Base-by-base conservation (phyloP, 352 stramenopile species). In the Phytophthora hibernalis region DNA sequence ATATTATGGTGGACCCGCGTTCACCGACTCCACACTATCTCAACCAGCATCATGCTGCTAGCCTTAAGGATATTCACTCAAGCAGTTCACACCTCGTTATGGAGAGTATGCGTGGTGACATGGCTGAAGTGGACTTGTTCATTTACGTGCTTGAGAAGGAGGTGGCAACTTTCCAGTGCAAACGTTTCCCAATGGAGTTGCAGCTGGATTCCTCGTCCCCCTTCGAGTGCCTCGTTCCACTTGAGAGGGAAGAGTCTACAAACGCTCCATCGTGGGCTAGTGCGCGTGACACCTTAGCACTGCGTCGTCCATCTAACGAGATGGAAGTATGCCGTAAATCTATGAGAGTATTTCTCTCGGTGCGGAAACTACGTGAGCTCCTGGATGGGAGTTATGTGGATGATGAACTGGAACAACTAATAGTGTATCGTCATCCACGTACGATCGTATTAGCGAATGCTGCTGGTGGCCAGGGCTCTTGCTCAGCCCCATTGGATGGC, bases 131-230 rank as follows among this genome's bases (percentile, higher is more conserved):
- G 5, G 85, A 93, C 55, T 54, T 92, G 16, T 94, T 94, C 38
- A 78, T 94, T 59, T 92, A 91, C 68, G 82, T 92, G 40, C 54
- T 94, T 16, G 86, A 94, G 69, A 87, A 89, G 28, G 86, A 92
- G 49, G 83, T 84, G 13, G 54, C 64, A 18, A 68, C 60, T 5
- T 92, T 92, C 54, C 57, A 86, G 49, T 66, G 64, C 30, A 67
- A 71, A 6, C 22, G 42, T 24, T 94, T 94, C 37, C 85, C 85
- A 0, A 61, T 79, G 42, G 26, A 70, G 13, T 45, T 92, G 30
- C 76, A 80, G 16, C 56, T 91, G 21, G 87, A 91, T 70, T 83
- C 61, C 5, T 87, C 83, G 33, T 89, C 82, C 1, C 83, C 83
- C 33, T 90, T 84, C 54, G 83, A 94, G 54, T 90, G 79, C 33